Evolutionary conservation across 257 asterid species (phyloP).

Genomic region (Solanum chiquidenum): DNA sequence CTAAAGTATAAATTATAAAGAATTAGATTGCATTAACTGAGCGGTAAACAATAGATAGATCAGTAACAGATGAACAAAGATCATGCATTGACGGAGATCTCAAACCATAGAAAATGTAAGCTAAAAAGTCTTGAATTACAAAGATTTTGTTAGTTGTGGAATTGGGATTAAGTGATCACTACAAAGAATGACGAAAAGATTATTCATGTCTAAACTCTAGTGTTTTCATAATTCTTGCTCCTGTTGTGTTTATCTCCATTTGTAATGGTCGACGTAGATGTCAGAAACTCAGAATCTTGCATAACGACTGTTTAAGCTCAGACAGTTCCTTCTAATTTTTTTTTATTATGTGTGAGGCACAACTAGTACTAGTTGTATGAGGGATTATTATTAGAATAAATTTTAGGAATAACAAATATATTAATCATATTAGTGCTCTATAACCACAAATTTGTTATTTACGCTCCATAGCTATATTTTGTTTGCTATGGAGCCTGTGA

Average conservation of each 20-base stretch:
- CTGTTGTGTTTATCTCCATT: background rate
- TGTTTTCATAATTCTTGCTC: background rate
- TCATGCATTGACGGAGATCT: background rate
- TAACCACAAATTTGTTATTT: too few relatives aligned
- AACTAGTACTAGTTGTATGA: too few relatives aligned
- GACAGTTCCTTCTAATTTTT: too few relatives aligned
- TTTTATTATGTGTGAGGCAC: too few relatives aligned
- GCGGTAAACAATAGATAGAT: background rate
- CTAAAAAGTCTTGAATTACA: background rate
- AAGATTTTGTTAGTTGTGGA: too few relatives aligned
- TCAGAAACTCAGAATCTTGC: background rate
- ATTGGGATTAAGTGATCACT: too few relatives aligned
- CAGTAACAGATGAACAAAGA: background rate
- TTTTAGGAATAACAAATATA: too few relatives aligned
- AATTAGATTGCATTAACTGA: background rate
- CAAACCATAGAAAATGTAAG: background rate
- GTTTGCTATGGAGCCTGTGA: too few relatives aligned
- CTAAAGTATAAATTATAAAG: background rate
- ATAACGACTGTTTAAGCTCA: background rate
- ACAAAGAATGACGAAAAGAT: background rate
- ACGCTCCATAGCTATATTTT: too few relatives aligned
- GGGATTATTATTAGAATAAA: too few relatives aligned
- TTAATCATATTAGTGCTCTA: too few relatives aligned
- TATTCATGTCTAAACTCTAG: background rate
- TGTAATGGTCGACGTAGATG: background rate